Conservation (phyloP, 2,329 filamentous ascomycete genomes). For the Paraphoma chrysanthemicola region DNA sequence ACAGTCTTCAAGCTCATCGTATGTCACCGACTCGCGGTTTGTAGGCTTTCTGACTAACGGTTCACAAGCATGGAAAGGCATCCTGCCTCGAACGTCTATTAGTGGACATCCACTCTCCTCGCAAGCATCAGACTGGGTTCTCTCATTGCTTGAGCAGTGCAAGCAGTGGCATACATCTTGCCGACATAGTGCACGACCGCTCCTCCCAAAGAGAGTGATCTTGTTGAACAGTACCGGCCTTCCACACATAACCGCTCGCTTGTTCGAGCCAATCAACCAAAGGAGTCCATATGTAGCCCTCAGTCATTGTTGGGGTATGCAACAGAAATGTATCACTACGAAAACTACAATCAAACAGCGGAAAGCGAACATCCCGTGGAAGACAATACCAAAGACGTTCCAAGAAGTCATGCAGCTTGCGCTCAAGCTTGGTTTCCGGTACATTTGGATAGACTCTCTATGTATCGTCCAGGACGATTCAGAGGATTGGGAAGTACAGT, state of each 20-base stretch:
- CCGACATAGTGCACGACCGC: background rate
- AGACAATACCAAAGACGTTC: constrained; percentile 9
- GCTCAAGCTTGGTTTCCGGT: constrained; percentile 20
- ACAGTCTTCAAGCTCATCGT: constrained; percentile 14
- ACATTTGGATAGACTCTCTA: constrained; percentile 33
- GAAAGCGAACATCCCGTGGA: constrained; percentile 6
- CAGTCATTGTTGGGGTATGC: constrained; percentile 17
- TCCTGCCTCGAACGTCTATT: constrained; percentile 16
- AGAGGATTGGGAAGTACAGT: constrained; percentile 15
- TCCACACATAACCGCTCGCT: constrained; percentile 1
- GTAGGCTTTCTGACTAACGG: background rate
- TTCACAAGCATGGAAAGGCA: constrained; percentile 17
- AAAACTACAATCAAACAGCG: background rate
- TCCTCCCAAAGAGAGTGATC: constrained; percentile 20
- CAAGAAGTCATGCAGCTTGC: constrained; percentile 7
- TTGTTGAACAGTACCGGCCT: background rate
- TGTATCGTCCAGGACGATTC: constrained; percentile 21
- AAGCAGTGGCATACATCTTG: constrained; percentile 12
- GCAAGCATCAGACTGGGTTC: constrained; percentile 12
- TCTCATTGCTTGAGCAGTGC: constrained; percentile 11
- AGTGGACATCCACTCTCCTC: constrained; percentile 16
- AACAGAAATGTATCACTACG: constrained; percentile 5
- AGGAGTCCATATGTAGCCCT: constrained; percentile 10
- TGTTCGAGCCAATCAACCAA: constrained; percentile 5
- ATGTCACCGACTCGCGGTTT: background rate